Evolutionary conservation across 139 green algal species (phyloP), one percentile per base, ranked within the genome.

Genomic region (Zygnema circumcarinatum): DNA sequence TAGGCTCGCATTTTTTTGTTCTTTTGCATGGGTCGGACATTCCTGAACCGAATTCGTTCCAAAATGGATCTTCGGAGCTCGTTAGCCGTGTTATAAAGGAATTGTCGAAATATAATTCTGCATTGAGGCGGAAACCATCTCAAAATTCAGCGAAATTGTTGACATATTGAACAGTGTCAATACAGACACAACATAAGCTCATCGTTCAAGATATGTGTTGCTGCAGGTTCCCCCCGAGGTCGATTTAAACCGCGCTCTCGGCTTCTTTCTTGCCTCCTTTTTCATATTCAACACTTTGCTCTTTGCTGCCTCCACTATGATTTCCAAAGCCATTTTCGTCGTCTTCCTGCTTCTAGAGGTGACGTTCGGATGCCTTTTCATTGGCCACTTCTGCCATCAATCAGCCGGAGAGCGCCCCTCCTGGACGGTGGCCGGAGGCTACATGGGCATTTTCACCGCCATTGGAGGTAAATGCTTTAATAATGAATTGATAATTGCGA

Each of bases 251-350:
- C 29, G 68, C 25, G 35, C 11, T 21, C 75, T 83, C 16, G 75
- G 75, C 32, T 83, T 39, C 40, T 74, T 67, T 25, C 16, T 83
- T 39, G 35, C 33, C 40, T 16, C 32, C 16, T 83, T 67, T 41
- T 73, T 73, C 75, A 83, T 83, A 22, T 83, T 83, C 29, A 83
- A 83, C 75, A 83, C 75, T 22, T 83, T 73, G 40, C 29, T 74
- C 32, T 39, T 72, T 39, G 29, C 68, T 25, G 29, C 40, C 75
- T 74, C 29, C 75, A 22, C 68, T 11, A 39, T 83, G 25, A 7
- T 73, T 7, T 7, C 32, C 75, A 83, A 83, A 41, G 21, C 21
- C 35, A 29, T 74, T 11, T 25, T 83, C 16, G 16, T 22, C 25
- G 21, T 73, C 25, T 73, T 83, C 32, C 16, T 73, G 29, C 67